phyloP scores from a whole-genome alignment of 495 filamentous ascomycete genomes.

The Xylaria longipes region DNA sequence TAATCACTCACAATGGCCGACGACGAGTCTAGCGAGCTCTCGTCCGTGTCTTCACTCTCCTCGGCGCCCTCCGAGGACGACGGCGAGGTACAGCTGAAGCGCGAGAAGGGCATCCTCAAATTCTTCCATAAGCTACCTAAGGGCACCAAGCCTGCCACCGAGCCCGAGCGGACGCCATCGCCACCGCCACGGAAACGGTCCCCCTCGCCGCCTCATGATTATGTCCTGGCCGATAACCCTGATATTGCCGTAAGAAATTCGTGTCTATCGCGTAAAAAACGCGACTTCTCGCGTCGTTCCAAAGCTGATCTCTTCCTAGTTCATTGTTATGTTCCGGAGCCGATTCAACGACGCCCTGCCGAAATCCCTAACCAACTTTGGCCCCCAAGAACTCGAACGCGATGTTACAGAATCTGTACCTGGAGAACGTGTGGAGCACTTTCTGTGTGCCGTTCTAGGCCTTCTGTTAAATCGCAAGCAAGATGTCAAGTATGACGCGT shows the following conservation, averaged over 20 bases:
- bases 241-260: slow-evolving; percentile 77
- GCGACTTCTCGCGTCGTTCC: slow-evolving; percentile 49
- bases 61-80: slow-evolving; percentile 61
- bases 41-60: slow-evolving; percentile 60
- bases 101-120: slow-evolving; percentile 60
- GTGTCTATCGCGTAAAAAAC: slow-evolving; percentile 42
- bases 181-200: slow-evolving; percentile 76
- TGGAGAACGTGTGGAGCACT: slow-evolving; percentile 81
- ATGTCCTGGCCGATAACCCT: slow-evolving; percentile 84
- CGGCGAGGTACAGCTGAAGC: slow-evolving; percentile 53
- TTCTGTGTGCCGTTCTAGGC: slow-evolving; percentile 87
- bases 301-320: slow-evolving; percentile 61
- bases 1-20: slow-evolving; percentile 50
- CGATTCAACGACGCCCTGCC: slow-evolving; percentile 90
- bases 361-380: slow-evolving; percentile 83
- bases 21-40: slow-evolving; percentile 61
- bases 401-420: slow-evolving; percentile 80
- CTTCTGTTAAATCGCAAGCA: slow-evolving; percentile 96
- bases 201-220: slow-evolving; percentile 87
- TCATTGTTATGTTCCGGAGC: slow-evolving; percentile 96
- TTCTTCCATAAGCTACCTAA: slow-evolving; percentile 62
- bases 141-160: slow-evolving; percentile 39
- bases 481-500: slow-evolving; percentile 85
- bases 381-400: slow-evolving; percentile 92
- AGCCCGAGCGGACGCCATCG: slow-evolving; percentile 54